Evolutionary conservation across 1,284 basidiomycete genomes (phyloP), one percentile per base, ranked within the genome.

Genomic region (Malassezia yamatoensis): DNA sequence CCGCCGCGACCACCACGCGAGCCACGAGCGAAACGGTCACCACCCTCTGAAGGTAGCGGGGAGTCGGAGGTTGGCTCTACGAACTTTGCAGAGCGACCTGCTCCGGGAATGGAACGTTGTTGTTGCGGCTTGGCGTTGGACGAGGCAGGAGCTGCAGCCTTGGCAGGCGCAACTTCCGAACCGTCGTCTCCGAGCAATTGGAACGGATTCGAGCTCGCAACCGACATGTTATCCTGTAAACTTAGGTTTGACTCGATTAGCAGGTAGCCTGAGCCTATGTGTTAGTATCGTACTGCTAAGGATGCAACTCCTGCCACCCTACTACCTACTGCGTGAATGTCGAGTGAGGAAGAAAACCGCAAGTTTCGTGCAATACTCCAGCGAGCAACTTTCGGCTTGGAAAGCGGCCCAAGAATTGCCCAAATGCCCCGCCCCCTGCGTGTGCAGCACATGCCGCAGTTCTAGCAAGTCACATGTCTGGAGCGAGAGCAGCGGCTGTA

Each of bases 171-270:
- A 55, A 54, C 55, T 53, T 65, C 64, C 33, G 62, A 59, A 48
- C 63, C 67, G 61, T 70, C 68, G 51, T 67, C 72, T 57, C 68
- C 64, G 45, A 74, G 67, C 58, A 72, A 63, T 50, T 64, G 65
- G 64, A 74, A 74, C 51, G 71, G 66, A 69, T 74, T 74, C 54
- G 57, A 67, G 61, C 62, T 70, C 63, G 69, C 69, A 71, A 73
- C 69, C 64, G 70, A 71, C 72, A 74, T 74, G 6, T 9, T 45
- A 55, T 39, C 41, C 37, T 42, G 29, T 53, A 18, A 37, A 45
- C 35, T 44, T 44, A 29, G 24, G 24, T 29, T 29, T 34, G 29
- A 37, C 24, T 52, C 21, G 13, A n/a, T 32, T 24, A n/a, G 41
- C 41, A 42, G 15, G 43, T 32, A 34, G 8, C 13, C 32, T 29